Percentiles rank a stretch among this genome's conserved stretches.
These are phyloP conservation scores for Dothistroma pini DNA, from an alignment of 2,329 filamentous ascomycete species.

Conservation along the genomic window DNA sequence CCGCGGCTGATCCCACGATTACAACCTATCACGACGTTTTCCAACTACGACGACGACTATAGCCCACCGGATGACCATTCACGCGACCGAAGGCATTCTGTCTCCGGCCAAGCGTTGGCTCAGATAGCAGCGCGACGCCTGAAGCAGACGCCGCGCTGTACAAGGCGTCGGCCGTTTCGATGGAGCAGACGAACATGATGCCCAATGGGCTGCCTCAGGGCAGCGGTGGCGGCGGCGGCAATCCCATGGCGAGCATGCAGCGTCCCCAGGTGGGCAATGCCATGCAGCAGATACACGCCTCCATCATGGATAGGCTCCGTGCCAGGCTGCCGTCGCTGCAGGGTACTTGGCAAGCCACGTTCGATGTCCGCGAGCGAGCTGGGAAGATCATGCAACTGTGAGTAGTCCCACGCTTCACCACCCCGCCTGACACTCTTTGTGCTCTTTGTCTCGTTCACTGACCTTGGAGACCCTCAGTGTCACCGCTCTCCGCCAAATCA, in stretches of 20 bases:
- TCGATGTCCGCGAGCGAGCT: constrained; percentile 30
- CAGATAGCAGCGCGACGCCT: background rate
- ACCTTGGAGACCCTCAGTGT: constrained; percentile 11
- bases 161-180: background rate
- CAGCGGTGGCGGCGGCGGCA: constrained; percentile 1
- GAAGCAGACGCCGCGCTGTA: background rate
- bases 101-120: constrained; percentile 6
- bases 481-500: constrained; percentile 23
- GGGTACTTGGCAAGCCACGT: constrained; percentile 33
- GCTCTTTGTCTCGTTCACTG: constrained; percentile 8
- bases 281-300: constrained; percentile 27
- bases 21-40: background rate
- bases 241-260: constrained; percentile 26
- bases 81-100: background rate
- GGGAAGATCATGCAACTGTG: constrained; percentile 34
- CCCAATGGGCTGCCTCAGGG: constrained; percentile 14
- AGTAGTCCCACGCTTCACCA: constrained; percentile 13
- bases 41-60: background rate
- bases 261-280: constrained; percentile 27
- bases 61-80: constrained; percentile 6
- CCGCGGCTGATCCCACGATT: background rate
- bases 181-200: constrained; percentile 20
- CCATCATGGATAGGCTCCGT: constrained; percentile 28
- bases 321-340: constrained; percentile 18
- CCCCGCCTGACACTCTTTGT: constrained; percentile 2